Evolutionary conservation across 352 stramenopile species (phyloP).

Genomic region (Phytophthora kernoviae): DNA sequence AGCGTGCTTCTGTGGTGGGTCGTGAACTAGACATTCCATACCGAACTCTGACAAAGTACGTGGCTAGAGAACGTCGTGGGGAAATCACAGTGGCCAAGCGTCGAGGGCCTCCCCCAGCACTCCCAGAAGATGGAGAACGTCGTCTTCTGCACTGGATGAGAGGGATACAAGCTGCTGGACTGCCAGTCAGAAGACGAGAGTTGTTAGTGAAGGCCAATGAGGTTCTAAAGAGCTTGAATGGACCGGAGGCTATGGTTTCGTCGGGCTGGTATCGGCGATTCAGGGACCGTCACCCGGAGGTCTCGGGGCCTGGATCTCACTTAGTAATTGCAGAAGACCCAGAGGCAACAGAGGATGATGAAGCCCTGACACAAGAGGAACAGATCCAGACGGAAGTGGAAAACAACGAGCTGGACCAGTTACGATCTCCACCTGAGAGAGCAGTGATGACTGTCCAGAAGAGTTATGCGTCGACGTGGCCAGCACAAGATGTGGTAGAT

Average conservation of each 20-base stretch:
- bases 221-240: conserved; percentile 5
- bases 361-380: not conserved
- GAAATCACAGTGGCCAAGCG: conserved; percentile 9
- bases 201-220: conserved; percentile 24
- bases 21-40: conserved; percentile 22
- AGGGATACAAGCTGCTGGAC: conserved; percentile 8
- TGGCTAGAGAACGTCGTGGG: conserved; percentile 12
- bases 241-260: conserved; percentile 11
- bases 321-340: conserved; percentile 3
- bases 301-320: conserved; percentile 14
- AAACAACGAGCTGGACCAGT: conserved; percentile 6
- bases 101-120: conserved; percentile 11
- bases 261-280: conserved; percentile 27
- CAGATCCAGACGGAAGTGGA: conserved; percentile 2
- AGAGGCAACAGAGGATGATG: not conserved
- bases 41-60: conserved; percentile 24
- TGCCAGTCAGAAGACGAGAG: conserved; percentile 19
- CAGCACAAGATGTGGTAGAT: conserved; percentile 23
- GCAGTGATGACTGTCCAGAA: conserved; percentile 20
- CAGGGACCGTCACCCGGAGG: conserved; percentile 16
- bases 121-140: conserved; percentile 9
- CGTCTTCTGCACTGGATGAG: conserved; percentile 25
- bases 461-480: conserved; percentile 19
- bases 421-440: conserved; percentile 14
- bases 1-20: conserved; percentile 11